Evolutionary conservation across 164 flowering plant genomes (phyloP).

Genomic region (Magnolia changhungtana): DNA sequence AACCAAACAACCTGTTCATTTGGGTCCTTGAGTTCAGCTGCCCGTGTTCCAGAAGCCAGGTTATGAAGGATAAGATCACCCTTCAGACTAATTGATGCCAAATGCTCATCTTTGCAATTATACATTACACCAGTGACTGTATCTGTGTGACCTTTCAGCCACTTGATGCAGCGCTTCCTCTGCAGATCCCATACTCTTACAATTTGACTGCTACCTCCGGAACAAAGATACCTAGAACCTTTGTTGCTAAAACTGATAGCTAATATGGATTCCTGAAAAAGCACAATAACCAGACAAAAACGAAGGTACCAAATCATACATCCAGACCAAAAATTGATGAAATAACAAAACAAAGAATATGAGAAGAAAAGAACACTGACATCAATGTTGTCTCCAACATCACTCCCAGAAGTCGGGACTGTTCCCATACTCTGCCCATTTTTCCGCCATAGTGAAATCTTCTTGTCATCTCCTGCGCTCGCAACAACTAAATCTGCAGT

Average conservation of each 20-base stretch:
- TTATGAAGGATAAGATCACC: conserved; percentile 95
- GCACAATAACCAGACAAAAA: neutral
- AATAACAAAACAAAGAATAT: neutral
- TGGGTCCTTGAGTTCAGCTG: conserved; percentile 87
- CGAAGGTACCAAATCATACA: neutral
- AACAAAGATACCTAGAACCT: conserved; percentile 88
- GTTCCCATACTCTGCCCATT: conserved; percentile 91
- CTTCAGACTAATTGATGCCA: conserved; percentile 88
- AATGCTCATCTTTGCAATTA: conserved; percentile 94
- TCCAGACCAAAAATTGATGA: conserved; percentile 1
- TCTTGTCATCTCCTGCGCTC: conserved; percentile 92
- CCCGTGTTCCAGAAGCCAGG: conserved; percentile 80
- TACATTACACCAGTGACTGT: conserved; percentile 79
- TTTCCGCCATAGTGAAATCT: conserved; percentile 75
- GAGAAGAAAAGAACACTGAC: conserved; percentile 26
- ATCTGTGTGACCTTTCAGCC: conserved; percentile 89
- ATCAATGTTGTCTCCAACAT: conserved; percentile 71
- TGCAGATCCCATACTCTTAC: conserved; percentile 98
- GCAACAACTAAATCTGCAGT: conserved; percentile 91
- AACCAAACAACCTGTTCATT: conserved; percentile 68
- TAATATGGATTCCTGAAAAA: conserved; percentile 55
- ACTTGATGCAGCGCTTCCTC: conserved; percentile 81
- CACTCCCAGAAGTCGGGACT: conserved; percentile 57
- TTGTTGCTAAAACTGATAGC: conserved; percentile 91
- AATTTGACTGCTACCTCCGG: conserved; percentile 91